Evolutionary conservation across 208 protist genomes (phyloP), one percentile per base, ranked within the genome.

Genomic region (Blechomonas ayalai): DNA sequence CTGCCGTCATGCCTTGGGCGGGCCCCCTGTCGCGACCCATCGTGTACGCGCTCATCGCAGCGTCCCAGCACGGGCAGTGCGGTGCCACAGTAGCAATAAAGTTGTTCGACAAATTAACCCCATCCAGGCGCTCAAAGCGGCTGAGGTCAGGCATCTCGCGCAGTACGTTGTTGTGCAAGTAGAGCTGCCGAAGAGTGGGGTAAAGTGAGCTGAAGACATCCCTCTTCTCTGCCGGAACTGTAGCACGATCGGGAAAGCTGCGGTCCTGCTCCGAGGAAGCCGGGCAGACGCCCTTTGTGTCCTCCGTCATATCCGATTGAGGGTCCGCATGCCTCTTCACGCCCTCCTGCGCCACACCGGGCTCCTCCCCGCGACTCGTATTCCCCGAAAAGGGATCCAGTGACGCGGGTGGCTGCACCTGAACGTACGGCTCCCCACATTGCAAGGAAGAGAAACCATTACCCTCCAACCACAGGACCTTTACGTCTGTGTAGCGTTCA

Each of bases 161-260:
- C 15, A 98, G 81, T 7, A 75, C 18, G 44, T 98, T 98, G 47
- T 97, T 84, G 49, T 98, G 90, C 10, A 97, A 47, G 59, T 95
- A 98, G 13, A 97, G 52, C 54, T 92, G 89, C 8, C 79, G 65
- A 22, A 97, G 46, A 2, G 93, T 85, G 16, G 72, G 73, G 31
- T 92, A 85, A 15, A 83, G 55, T 8, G 77, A 89, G 52, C 81
- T 73, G 54, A 90, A 94, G 43, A 66, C 77, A 57, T 92, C 83
- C 8, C 67, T 72, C 2, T 67, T 16, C 33, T 52, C 55, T 16
- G 28, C 24, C 4, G 46, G 58, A 9, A 73, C 46, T 5, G 28
- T 26, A 0, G 58, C 10, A 1, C 54, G 12, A 32, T 39, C 13
- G 20, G 60, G 59, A 4, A 71, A 51, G 46, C n/a, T n/a, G n/a